Conservation (phyloP, 2,329 filamentous ascomycete species). For the Pseudodiploospora longispora region DNA sequence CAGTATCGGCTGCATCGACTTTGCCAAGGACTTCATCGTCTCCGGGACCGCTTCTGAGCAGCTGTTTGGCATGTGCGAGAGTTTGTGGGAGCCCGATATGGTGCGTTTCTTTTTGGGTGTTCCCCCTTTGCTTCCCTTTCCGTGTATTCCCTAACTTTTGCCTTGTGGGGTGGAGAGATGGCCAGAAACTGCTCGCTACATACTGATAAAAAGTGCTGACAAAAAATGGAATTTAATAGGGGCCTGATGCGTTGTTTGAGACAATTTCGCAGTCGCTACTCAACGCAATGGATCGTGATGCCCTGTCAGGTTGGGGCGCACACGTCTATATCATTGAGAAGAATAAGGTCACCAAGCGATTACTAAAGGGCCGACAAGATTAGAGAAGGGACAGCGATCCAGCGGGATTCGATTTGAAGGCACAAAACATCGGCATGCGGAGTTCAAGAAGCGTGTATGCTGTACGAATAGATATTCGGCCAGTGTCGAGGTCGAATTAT, state of each 20-base stretch:
- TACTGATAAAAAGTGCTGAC: too few species aligned
- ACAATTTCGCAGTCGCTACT: conserved; percentile 93
- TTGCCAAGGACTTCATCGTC: conserved; percentile 99
- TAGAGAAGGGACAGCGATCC: conserved; percentile 3
- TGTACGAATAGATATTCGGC: conserved; percentile 14
- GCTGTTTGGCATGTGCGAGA: conserved; percentile 97
- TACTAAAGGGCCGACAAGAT: conserved; percentile 57
- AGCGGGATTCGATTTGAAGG: neutral
- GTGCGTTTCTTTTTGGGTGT: conserved; percentile 43
- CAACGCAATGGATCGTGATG: conserved; percentile 94
- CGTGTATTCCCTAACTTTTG: neutral
- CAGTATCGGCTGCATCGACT: conserved; percentile 98
- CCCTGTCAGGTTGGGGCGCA: conserved; percentile 93
- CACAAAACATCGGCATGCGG: conserved; percentile 1
- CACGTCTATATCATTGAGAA: conserved; percentile 99
- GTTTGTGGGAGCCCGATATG: conserved; percentile 94
- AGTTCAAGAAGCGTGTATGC: conserved; percentile 3
- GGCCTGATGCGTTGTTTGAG: conserved; percentile 92
- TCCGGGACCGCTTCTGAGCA: conserved; percentile 94
- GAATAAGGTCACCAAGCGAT: conserved; percentile 97
- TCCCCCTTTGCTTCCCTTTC: neutral
- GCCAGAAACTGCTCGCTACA: too few species aligned
- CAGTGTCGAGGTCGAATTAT: conserved; percentile 2
- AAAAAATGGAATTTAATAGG: conserved; percentile 37
- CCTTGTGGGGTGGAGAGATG: too few species aligned